Base-by-base conservation (phyloP, 2,329 filamentous ascomycete genomes). In the Coniochaeta prunicola region DNA sequence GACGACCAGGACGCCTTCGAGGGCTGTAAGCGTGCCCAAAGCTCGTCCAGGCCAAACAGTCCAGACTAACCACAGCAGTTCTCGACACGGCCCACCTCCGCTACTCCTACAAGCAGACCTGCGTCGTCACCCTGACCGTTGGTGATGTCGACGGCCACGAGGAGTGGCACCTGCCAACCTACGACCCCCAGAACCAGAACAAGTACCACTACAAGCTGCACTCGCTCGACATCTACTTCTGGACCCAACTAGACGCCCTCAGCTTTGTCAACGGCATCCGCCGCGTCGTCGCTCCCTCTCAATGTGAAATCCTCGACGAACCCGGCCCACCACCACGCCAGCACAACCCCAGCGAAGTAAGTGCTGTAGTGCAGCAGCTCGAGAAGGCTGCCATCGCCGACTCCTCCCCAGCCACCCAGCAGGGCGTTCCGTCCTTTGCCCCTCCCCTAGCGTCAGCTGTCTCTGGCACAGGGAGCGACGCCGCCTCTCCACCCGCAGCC, bases 141-240 rank as follows among this genome's bases (percentile, higher is more conserved):
- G 83, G 87, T 62, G 76, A 79, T 59, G 67, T 74, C 60, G 67
- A 76, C 58, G 71, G 81, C 63, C 75, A 76, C 53, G 81, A 81
- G 62, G 78, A 91, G 70, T 92, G 89, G 90, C 88, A 91, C 71
- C 79, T 92, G 7, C 88, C 89, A 1, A 85, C 85, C 0, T 88
- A 82, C 69, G 88, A 92, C 70, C 84, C 84, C 2, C 80, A 79
- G 56, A 90, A 91, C 71, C 84, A 92, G 71, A 86, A 83, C 69
- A 91, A 89, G 70, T 92, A 91, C 70, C 84, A 91, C 77, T 91
- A 91, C 74, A 86, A 85, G 69, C 80, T 93, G 8, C 86, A 91
- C 69, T 87, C 86, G 0, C 70, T 92, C 59, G 89, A 92, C 67
- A 76, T 92, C 15, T 93, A 93, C 74, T 89, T 92, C 68, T 92